Conservation (phyloP, 768 basidiomycete genomes). For the Lyophyllum semitale region DNA sequence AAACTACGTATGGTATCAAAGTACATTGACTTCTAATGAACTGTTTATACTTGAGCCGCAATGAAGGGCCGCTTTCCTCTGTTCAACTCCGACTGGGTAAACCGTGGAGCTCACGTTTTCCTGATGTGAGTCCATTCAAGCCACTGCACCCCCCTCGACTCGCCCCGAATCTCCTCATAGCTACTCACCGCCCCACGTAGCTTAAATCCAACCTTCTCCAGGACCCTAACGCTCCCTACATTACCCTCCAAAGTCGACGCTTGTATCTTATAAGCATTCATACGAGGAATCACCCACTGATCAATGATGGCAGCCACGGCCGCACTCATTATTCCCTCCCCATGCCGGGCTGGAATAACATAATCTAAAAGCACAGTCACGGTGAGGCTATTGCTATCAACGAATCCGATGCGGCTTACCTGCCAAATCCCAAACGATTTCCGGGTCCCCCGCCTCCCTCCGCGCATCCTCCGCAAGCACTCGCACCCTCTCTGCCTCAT, state of each 20-base stretch:
- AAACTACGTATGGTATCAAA: no score
- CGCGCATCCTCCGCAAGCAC: conserved; percentile 11
- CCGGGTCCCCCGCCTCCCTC: conserved; percentile 39
- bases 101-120: no score
- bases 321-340: conserved; percentile 15
- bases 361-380: conserved; percentile 5
- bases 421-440: conserved; percentile 52
- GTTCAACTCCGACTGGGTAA: no score
- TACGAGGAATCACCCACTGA: conserved; percentile 10
- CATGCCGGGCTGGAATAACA: conserved; percentile 12
- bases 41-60: no score
- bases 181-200: background rate
- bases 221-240: conserved; percentile 11
- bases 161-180: conserved; percentile 8
- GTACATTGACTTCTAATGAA: no score
- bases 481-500: conserved; percentile 24
- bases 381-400: background rate
- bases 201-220: conserved; percentile 13
- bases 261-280: conserved; percentile 1
- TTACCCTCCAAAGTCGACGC: conserved; percentile 13
- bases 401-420: conserved; percentile 32
- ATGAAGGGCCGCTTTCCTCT: no score
- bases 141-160: conserved; percentile 5
- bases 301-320: conserved; percentile 6
- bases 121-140: conserved; percentile 15